phyloP scores from a whole-genome alignment of 2,329 filamentous ascomycete species.

The Canariomyces notabilis region DNA sequence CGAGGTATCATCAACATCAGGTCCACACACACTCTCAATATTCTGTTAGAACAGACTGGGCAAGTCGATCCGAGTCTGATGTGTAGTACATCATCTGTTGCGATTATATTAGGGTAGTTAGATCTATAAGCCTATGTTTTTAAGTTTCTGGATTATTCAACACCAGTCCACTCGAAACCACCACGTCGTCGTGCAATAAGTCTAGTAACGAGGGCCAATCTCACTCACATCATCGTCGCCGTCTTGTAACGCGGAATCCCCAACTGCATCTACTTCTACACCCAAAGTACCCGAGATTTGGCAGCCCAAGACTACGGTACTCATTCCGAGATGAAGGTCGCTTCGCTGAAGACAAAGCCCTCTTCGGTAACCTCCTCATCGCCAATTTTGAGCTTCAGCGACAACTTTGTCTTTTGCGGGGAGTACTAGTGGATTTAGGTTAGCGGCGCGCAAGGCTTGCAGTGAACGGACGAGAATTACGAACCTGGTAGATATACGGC shows the following conservation, averaged over 20 bases:
- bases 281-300: slow-evolving; percentile 17
- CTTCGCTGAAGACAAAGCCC: slow-evolving; percentile 77
- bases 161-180: slow-evolving; percentile 1
- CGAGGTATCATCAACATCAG: too few relatives aligned
- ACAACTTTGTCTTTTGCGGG: slow-evolving; percentile 57
- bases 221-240: slow-evolving; percentile 1
- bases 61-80: too few relatives aligned
- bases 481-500: slow-evolving; percentile 95
- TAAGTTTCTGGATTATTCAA: slow-evolving; percentile 12
- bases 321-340: slow-evolving; percentile 83
- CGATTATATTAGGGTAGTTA: slow-evolving; percentile 12
- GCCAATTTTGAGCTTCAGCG: slow-evolving; percentile 78
- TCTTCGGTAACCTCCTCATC: slow-evolving; percentile 74
- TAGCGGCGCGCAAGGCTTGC: slow-evolving; percentile 13
- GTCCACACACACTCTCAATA: too few relatives aligned
- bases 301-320: neutral
- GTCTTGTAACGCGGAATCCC: slow-evolving; percentile 17
- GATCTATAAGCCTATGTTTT: slow-evolving; percentile 6
- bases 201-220: slow-evolving; percentile 8
- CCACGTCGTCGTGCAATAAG: neutral
- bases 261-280: slow-evolving; percentile 9
- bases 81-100: neutral
- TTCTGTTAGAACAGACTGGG: too few relatives aligned
- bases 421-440: slow-evolving; percentile 55
- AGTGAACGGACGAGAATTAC: slow-evolving; percentile 22